A percentile compares a stretch with the other conserved stretches of the same genome.
phyloP scores from a whole-genome alignment of 2,329 filamentous ascomycete genomes.

The Ascochyta pisi region DNA sequence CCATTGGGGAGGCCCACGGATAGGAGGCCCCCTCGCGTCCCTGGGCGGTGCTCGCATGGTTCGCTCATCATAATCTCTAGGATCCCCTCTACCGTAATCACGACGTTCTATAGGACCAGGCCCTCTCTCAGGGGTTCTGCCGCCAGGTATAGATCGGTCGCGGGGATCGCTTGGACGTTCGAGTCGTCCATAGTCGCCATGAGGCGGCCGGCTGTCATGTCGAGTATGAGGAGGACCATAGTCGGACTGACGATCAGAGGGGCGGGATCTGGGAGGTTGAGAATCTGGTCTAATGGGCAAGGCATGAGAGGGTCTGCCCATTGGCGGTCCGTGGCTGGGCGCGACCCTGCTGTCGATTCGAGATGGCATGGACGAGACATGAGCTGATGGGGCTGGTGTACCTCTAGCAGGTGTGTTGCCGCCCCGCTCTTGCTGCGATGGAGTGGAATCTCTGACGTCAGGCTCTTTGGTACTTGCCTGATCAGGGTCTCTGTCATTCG shows the following conservation, averaged over 20 bases:
- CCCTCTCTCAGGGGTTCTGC: constrained; percentile 48
- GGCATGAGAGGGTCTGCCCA: constrained; percentile 45
- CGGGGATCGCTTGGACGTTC: constrained; percentile 53
- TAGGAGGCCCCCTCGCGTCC: constrained; percentile 33
- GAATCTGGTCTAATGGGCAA: constrained; percentile 67
- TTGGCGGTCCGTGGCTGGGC: constrained; percentile 31
- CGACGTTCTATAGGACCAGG: constrained; percentile 37
- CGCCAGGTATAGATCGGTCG: constrained; percentile 38
- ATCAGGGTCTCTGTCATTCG: constrained; percentile 31
- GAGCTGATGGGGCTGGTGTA: constrained; percentile 20
- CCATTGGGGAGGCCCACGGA: constrained; percentile 33
- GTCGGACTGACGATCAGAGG: constrained; percentile 40
- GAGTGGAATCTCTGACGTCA: constrained; percentile 19
- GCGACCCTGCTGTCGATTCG: constrained; percentile 45
- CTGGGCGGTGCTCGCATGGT: constrained; percentile 42
- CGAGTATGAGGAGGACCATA: constrained; percentile 35
- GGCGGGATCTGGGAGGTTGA: constrained; percentile 56
- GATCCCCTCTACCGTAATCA: constrained; percentile 40
- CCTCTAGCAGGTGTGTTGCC: constrained; percentile 16
- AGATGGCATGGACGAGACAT: constrained; percentile 30
- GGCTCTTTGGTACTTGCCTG: constrained; percentile 19
- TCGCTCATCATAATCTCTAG: constrained; percentile 47
- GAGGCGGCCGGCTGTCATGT: constrained; percentile 45
- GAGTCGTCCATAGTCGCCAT: constrained; percentile 53
- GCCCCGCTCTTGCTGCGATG: constrained; percentile 25